A percentile compares a stretch with the other conserved stretches of the same genome.
Evolutionary conservation across 192 early-diverging fungal species (phyloP).

Genomic region (Linnemannia zychae): DNA sequence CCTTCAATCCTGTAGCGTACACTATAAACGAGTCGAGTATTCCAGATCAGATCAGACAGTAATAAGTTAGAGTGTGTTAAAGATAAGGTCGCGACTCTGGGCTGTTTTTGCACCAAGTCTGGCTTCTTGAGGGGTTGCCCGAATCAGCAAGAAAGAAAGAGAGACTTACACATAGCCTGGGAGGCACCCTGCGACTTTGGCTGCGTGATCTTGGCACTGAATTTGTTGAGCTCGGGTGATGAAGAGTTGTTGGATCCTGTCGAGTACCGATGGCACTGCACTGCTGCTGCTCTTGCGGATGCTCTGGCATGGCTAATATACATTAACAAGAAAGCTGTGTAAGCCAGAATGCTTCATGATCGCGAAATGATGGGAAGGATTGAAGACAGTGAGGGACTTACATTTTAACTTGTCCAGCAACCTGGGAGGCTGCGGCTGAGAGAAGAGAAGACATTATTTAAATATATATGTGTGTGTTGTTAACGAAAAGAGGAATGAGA

Average conservation of each 20-base stretch:
- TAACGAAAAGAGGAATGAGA: neutral
- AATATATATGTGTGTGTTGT: conserved; percentile 4
- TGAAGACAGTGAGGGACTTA: conserved; percentile 6
- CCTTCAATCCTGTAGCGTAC: conserved; percentile 92
- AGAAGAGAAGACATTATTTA: conserved; percentile 42
- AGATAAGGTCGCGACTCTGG: neutral
- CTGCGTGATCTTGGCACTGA: conserved; percentile 91
- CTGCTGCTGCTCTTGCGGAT: conserved; percentile 34
- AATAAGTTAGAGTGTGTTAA: neutral
- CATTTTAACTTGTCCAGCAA: conserved; percentile 52
- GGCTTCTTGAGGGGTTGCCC: neutral
- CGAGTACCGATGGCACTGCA: conserved; percentile 47
- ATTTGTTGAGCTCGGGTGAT: conserved; percentile 78
- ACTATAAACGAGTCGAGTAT: conserved; percentile 66
- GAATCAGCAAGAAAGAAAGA: neutral
- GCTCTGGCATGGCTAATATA: conserved; percentile 22
- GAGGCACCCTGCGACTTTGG: conserved; percentile 95
- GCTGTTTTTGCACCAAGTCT: neutral
- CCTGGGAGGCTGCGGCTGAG: conserved; percentile 47
- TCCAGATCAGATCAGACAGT: neutral
- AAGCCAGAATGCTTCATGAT: neutral
- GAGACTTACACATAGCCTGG: conserved; percentile 93
- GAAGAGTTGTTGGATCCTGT: conserved; percentile 39
- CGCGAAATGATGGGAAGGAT: too few relatives aligned
- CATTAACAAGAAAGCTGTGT: neutral